Evolutionary conservation across 768 basidiomycete genomes (phyloP), one percentile per base, ranked within the genome.

Genomic region (Tylopilus intermedius): DNA sequence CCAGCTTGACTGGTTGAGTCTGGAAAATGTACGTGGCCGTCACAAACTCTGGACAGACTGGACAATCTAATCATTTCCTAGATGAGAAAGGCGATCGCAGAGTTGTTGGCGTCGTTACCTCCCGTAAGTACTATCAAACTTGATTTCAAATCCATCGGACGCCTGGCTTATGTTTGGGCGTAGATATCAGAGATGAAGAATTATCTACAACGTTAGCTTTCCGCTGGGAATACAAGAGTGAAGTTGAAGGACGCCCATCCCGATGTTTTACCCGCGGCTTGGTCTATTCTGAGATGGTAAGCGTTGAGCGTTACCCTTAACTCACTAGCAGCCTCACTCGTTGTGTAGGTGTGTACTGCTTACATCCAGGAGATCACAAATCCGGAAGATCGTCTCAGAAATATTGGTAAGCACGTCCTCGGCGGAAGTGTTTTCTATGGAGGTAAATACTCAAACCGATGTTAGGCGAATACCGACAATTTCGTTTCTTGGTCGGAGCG

Each of bases 401-500:
- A 79, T 47, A 66, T 86, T 18, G 79, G 83, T 79, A 62, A 51
- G 65, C 30, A 8, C 0, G 4, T 33, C 29, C 21, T 13, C 7
- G 14, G 14, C 22, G 2, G 5, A 14, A 15, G 15, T 30, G 4
- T 24, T 22, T 13, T 1, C n/a, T 7, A 37, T n/a, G n/a, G n/a
- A n/a, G 5, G 21, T 11, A n/a, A 39, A 30, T 9, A 32, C 24
- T 22, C 11, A 50, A 22, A 32, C 6, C 15, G 18, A 13, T 42
- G 10, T 4, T 18, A 51, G 53, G 24, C 13, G 11, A 40, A 4
- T 54, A 40, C 33, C 70, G 76, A 26, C 87, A 89, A 56, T 88
- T 86, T 64, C 74, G 82, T 22, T 80, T 89, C 65, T 81, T 80
- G 50, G 84, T 86, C 10, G 87, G 86, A 5, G 77, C 82, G 1